Evolutionary conservation across 208 protist genomes (phyloP), one percentile per base, ranked within the genome.

Genomic region (Strigomonas culicis): DNA sequence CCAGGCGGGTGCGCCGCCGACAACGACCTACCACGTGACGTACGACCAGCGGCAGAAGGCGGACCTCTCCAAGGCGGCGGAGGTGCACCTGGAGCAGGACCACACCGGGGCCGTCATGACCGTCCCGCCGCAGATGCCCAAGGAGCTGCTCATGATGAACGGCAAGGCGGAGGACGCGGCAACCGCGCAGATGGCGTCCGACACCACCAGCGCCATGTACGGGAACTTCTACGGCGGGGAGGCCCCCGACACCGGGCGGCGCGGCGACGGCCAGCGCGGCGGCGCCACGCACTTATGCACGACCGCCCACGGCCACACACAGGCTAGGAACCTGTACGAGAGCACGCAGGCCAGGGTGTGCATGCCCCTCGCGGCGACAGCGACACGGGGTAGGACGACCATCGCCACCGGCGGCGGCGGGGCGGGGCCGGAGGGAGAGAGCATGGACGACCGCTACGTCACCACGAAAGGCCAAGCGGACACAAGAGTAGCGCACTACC

Each of bases 381-480:
- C 36, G 36, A 6, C 36, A 41, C 36, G 8, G 36, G 8, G 8
- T 17, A 41, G 8, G 13, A 41, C 36, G 13, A 41, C 13, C 8
- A 41, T 13, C 6, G 13, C 36, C 6, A 41, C 36, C 8, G 36
- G 10, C 24, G 11, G 30, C 6, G 8, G 3, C 8, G 52, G 4
- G 30, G 24, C 22, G 3, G 30, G 22, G 15, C 4, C 52, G 4
- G 22, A 10, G 25, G 52, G 8, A 4, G 52, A 39, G 22, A 24
- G 31, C n/a, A 24, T 53, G 30, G 31, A 55, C 34, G 69, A 59
- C 27, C 60, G 71, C 2, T 86, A 75, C 65, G 63, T 47, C 8
- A 87, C 79, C 17, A 78, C 74, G 8, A 86, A 79, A 55, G 39
- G 17, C 3, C 55, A 31, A 36, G 64, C 68, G 19, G 85, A 92